phyloP scores from a whole-genome alignment of 768 basidiomycete species.

The Kwoniella bestiolae region DNA sequence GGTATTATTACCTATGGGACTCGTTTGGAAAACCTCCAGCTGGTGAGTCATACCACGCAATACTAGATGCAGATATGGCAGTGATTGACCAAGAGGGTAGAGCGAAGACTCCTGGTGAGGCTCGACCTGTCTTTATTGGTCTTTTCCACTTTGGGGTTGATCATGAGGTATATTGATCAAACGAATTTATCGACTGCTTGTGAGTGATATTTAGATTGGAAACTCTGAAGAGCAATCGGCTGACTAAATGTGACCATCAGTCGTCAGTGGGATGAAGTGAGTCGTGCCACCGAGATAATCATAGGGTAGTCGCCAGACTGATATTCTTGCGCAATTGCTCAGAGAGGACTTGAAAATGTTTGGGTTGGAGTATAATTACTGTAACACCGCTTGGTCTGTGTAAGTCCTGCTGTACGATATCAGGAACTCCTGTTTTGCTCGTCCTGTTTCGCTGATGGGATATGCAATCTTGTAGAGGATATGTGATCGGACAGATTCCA shows the following conservation, averaged over 20 bases:
- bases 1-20: conserved; percentile 42
- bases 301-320: background rate
- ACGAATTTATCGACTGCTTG: conserved; percentile 18
- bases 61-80: too few species aligned
- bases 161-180: conserved; percentile 24
- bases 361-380: conserved; percentile 23
- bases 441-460: background rate
- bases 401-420: background rate
- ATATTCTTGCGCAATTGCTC: background rate
- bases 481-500: conserved; percentile 27
- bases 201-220: too few species aligned
- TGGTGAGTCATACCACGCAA: conserved; percentile 12
- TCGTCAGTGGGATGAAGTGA: conserved; percentile 30
- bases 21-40: conserved; percentile 23
- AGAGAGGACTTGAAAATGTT: conserved; percentile 31
- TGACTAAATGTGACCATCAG: background rate
- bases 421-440: background rate
- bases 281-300: background rate
- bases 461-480: background rate
- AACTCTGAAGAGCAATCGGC: background rate
- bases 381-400: conserved; percentile 20
- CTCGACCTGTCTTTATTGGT: conserved; percentile 26
- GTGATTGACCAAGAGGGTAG: background rate
- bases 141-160: conserved; percentile 26
- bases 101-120: conserved; percentile 21